These are phyloP conservation scores for Plantago coronopus DNA, from an alignment of 305 asterid species.

Conservation along the genomic window DNA sequence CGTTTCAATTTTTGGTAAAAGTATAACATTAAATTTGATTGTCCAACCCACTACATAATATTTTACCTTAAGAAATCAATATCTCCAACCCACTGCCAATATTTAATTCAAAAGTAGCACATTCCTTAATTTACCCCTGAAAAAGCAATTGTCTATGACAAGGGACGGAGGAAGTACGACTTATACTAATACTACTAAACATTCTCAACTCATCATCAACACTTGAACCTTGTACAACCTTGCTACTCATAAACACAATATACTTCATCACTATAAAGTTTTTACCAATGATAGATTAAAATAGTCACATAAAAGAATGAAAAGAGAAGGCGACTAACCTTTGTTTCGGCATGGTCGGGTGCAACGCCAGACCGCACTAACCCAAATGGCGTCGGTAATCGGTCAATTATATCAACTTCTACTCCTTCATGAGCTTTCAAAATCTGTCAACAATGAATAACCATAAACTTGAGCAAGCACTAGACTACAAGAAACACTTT, in stretches of 20 bases:
- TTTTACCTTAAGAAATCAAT: too few species aligned
- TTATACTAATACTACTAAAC: too few species aligned
- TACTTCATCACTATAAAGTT: background rate
- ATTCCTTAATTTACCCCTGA: too few species aligned
- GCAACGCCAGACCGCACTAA: constrained; percentile 92
- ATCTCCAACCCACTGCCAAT: too few species aligned
- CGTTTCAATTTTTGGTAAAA: too few species aligned
- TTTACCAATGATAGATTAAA: background rate
- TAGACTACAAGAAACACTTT: background rate
- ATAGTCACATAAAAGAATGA: background rate
- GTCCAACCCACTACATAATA: too few species aligned
- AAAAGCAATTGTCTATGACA: too few species aligned
- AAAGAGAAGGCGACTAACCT: constrained; percentile 37
- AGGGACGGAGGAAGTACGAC: too few species aligned
- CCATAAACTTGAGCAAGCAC: background rate
- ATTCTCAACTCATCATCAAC: background rate
- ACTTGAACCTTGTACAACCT: background rate
- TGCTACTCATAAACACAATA: background rate
- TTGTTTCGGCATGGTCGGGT: constrained; percentile 96
- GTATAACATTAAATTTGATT: too few species aligned
- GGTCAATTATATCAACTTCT: constrained; percentile 83
- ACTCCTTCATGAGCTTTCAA: constrained; percentile 67
- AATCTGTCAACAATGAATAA: constrained; percentile 35
- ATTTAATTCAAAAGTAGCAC: too few species aligned
- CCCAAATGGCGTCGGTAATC: constrained; percentile 91